A percentile compares a stretch with the other conserved stretches of the same genome.
Evolutionary conservation across 2,329 filamentous ascomycete species (phyloP).

Genomic region (Alternaria dauci): DNA sequence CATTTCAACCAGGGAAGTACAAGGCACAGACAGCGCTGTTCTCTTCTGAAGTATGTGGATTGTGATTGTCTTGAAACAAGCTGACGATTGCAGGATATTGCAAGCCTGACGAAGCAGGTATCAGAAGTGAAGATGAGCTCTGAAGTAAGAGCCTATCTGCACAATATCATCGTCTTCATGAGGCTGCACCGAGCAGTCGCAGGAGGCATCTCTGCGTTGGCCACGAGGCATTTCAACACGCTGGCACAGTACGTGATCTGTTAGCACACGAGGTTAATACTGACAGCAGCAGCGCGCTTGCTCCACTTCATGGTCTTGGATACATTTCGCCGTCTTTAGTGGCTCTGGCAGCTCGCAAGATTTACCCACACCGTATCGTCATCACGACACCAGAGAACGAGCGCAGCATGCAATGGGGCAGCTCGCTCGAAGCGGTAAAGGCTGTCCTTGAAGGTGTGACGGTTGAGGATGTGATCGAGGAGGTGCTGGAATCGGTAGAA

Average conservation of each 20-base stretch:
- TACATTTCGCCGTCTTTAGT: conserved; percentile 88
- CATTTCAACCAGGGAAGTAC: conserved; percentile 23
- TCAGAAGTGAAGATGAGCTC: conserved; percentile 71
- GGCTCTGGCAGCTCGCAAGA: conserved; percentile 80
- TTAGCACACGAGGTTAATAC: conserved; percentile 9
- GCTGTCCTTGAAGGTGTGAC: conserved; percentile 68
- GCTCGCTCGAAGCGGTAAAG: conserved; percentile 73
- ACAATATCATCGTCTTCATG: conserved; percentile 87
- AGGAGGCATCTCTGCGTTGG: conserved; percentile 77
- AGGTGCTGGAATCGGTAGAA: conserved; percentile 65
- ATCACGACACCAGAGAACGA: conserved; percentile 76
- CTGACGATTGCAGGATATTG: conserved; percentile 57
- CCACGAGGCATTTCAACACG: conserved; percentile 78
- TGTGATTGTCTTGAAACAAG: background rate
- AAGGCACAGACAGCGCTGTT: conserved; percentile 47
- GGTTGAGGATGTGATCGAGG: conserved; percentile 65
- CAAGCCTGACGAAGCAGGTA: conserved; percentile 66
- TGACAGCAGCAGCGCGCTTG: conserved; percentile 67
- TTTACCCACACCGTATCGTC: conserved; percentile 84
- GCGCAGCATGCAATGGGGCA: conserved; percentile 93
- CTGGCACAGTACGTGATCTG: conserved; percentile 63
- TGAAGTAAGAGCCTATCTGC: conserved; percentile 82
- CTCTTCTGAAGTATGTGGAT: conserved; percentile 54
- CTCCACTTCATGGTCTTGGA: conserved; percentile 79
- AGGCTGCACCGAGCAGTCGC: conserved; percentile 86